phyloP scores from a whole-genome alignment of 73 alveolate species.

The Tetrahymena malaccensis region DNA sequence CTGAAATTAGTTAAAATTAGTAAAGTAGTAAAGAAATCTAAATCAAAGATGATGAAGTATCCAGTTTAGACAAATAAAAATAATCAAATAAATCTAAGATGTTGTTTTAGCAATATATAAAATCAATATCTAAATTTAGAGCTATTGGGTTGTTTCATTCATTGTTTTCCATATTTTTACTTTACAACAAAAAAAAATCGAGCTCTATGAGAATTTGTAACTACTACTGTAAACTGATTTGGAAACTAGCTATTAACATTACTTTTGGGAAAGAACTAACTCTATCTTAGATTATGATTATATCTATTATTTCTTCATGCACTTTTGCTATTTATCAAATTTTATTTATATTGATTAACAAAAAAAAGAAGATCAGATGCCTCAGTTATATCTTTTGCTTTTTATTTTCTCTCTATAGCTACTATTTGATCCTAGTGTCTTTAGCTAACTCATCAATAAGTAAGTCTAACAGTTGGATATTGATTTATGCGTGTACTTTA shows the following conservation, averaged over 20 bases:
- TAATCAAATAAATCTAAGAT: too few relatives aligned
- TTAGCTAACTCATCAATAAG: too few relatives aligned
- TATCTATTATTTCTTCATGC: neutral
- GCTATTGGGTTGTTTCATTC: neutral
- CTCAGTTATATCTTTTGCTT: neutral
- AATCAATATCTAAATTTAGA: neutral
- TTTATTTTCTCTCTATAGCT: neutral
- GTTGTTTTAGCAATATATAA: too few relatives aligned
- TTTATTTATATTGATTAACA: neutral
- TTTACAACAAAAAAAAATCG: neutral
- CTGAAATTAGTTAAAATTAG: too few relatives aligned
- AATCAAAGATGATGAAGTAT: too few relatives aligned
- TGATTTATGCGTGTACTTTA: too few relatives aligned
- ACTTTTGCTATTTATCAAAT: neutral
- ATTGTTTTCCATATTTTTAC: neutral
- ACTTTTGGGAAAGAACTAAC: neutral
- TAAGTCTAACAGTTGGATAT: too few relatives aligned
- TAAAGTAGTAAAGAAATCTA: too few relatives aligned
- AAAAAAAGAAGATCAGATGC: neutral
- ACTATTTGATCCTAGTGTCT: neutral
- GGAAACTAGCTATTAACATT: neutral
- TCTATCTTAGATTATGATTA: neutral
- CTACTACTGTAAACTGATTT: neutral
- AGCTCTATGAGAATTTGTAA: neutral
- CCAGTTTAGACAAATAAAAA: too few relatives aligned